Conservation (phyloP, 2,329 filamentous ascomycete genomes). For the Aureobasidium sp. region DNA sequence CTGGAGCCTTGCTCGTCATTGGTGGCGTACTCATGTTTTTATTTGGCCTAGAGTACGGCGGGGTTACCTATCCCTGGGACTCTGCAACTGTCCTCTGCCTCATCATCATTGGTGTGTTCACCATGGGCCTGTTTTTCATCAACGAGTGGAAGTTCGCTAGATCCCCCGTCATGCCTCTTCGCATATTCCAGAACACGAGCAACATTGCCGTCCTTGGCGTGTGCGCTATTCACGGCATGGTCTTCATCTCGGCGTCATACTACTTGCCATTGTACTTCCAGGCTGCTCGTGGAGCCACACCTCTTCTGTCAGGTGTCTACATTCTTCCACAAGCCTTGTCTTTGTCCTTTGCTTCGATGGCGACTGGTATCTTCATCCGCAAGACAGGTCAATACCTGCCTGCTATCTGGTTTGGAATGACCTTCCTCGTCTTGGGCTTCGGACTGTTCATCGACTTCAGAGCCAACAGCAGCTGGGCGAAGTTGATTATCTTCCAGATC, state of each 20-base stretch:
- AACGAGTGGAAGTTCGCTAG: constrained; percentile 67
- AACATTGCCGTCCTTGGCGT: constrained; percentile 60
- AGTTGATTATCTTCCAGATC: constrained; percentile 48
- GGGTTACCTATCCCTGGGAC: constrained; percentile 65
- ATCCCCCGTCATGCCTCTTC: constrained; percentile 71
- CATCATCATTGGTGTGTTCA: constrained; percentile 17
- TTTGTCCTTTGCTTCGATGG: constrained; percentile 27
- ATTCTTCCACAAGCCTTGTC: constrained; percentile 30
- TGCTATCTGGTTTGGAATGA: constrained; percentile 45
- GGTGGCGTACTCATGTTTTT: constrained; percentile 80
- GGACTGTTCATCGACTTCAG: constrained; percentile 34
- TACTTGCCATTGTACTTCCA: constrained; percentile 85
- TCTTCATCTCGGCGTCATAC: constrained; percentile 72
- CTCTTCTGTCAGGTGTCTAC: constrained; percentile 65
- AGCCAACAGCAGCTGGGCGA: constrained; percentile 29
- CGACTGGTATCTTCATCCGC: constrained; percentile 35
- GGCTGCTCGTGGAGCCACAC: constrained; percentile 59
- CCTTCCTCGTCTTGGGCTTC: constrained; percentile 32
- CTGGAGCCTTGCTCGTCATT: constrained; percentile 59
- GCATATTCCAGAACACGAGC: constrained; percentile 59
- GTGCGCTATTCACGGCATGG: constrained; percentile 66
- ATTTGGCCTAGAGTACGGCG: constrained; percentile 78
- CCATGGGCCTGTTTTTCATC: constrained; percentile 54
- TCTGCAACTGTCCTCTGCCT: constrained; percentile 55
- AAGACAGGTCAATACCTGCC: constrained; percentile 43